Conservation (phyloP, 2,329 filamentous ascomycete species). For the Cordyceps militaris region DNA sequence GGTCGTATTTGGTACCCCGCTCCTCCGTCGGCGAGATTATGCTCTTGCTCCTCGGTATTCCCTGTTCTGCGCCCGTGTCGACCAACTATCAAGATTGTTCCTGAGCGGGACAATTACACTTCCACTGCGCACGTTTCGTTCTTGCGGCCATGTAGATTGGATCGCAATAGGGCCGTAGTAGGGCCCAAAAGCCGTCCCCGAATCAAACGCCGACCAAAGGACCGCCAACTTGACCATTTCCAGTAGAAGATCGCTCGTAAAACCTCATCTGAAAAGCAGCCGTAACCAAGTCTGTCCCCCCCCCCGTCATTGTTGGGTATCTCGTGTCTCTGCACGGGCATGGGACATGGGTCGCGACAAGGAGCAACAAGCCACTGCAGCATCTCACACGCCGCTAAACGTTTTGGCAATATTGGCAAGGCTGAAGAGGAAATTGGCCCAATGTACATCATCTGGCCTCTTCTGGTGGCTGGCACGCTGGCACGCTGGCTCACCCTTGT, state of each 20-base stretch:
- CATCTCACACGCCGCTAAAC: conserved; percentile 4
- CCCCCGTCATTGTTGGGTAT: background rate
- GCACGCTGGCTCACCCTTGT: background rate
- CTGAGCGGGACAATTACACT: background rate
- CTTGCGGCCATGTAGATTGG: background rate
- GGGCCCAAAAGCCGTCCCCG: background rate
- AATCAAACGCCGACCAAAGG: background rate
- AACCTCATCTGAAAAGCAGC: too few species aligned
- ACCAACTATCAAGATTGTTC: conserved; percentile 2
- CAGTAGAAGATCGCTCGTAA: too few species aligned
- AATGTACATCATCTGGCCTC: background rate
- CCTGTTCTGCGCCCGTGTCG: background rate
- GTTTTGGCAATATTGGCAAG: conserved; percentile 7
- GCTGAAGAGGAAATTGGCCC: background rate
- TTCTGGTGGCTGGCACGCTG: background rate
- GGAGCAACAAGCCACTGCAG: background rate
- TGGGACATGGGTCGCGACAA: background rate
- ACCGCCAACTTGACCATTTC: too few species aligned
- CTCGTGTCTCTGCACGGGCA: background rate
- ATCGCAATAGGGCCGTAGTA: background rate
- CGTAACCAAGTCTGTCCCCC: background rate
- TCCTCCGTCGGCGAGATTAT: background rate
- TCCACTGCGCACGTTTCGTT: background rate
- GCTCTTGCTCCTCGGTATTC: background rate
- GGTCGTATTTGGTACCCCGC: background rate